Conservation (phyloP, 2,329 filamentous ascomycete genomes). For the Xylariales sp. region DNA sequence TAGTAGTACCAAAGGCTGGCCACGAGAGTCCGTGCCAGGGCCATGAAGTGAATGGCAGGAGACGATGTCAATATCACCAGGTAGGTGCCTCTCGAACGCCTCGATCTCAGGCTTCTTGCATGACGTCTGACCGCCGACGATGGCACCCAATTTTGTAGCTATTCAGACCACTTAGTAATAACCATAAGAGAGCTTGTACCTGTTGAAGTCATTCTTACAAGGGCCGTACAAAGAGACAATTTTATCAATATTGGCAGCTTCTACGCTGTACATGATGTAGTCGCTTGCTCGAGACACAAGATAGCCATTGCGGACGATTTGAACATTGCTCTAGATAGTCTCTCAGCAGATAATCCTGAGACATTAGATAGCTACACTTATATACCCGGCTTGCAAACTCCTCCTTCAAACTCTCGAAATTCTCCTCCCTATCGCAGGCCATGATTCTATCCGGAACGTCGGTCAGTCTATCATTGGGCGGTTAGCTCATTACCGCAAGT, state of each 20-base stretch:
- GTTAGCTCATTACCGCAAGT: conserved; percentile 17
- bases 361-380: conserved; percentile 26
- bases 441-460: conserved; percentile 62
- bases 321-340: conserved; percentile 68
- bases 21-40: conserved; percentile 79
- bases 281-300: conserved; percentile 93
- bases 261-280: conserved; percentile 98
- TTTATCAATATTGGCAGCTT: conserved; percentile 82
- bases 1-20: conserved; percentile 85
- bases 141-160: conserved; percentile 93
- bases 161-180: conserved; percentile 15
- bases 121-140: conserved; percentile 95
- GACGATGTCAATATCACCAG: conserved; percentile 83
- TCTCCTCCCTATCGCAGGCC: conserved; percentile 89
- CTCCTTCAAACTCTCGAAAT: conserved; percentile 71
- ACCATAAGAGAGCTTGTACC: conserved; percentile 1
- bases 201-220: conserved; percentile 68
- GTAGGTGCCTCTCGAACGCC: conserved; percentile 86
- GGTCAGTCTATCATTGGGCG: conserved; percentile 18
- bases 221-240: conserved; percentile 88
- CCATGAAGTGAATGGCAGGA: conserved; percentile 97
- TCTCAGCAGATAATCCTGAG: conserved; percentile 43
- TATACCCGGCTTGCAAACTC: conserved; percentile 85
- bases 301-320: conserved; percentile 91
- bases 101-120: conserved; percentile 96